Evolutionary conservation across 805 yeast genomes (phyloP).

Genomic region (Priceomyces medius): DNA sequence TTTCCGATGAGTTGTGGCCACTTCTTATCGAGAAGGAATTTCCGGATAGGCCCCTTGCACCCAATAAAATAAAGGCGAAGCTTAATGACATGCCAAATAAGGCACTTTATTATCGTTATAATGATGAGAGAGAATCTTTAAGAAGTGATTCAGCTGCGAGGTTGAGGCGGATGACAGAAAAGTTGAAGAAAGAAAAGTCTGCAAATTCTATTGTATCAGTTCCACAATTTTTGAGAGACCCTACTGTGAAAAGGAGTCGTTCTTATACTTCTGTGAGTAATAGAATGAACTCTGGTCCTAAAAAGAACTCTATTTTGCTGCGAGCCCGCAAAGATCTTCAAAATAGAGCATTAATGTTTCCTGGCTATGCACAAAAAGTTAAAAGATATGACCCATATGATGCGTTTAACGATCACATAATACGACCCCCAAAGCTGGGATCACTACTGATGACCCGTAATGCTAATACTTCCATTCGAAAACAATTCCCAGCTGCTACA

Average conservation of each 20-base stretch:
- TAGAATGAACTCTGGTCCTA: slow-evolving; percentile 11
- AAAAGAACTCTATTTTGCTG: slow-evolving; percentile 28
- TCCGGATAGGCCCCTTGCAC: slow-evolving; percentile 38
- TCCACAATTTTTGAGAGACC: slow-evolving; percentile 26
- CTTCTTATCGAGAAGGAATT: slow-evolving; percentile 47
- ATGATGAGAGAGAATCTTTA: slow-evolving; percentile 42
- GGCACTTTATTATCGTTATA: slow-evolving; percentile 38
- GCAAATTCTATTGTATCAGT: slow-evolving; percentile 40
- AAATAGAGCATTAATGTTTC: slow-evolving; percentile 33
- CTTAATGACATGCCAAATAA: slow-evolving; percentile 32
- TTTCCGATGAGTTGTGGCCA: slow-evolving; percentile 48
- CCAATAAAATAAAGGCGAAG: background rate
- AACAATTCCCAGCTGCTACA: no score
- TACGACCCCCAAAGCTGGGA: background rate
- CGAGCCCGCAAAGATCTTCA: slow-evolving; percentile 38
- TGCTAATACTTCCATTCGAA: background rate
- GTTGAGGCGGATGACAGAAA: slow-evolving; percentile 41
- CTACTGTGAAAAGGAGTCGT: slow-evolving; percentile 19
- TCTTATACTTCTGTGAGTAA: slow-evolving; percentile 7
- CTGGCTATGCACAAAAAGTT: slow-evolving; percentile 8
- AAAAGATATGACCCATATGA: slow-evolving; percentile 24
- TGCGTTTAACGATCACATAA: slow-evolving; percentile 14
- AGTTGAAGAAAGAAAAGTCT: slow-evolving; percentile 38
- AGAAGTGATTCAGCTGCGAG: slow-evolving; percentile 45
- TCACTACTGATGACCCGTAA: background rate